Percentiles rank a stretch among this genome's conserved stretches.
Evolutionary conservation across 495 filamentous ascomycete species (phyloP).

Genomic region (Thermothielavioides terrestris): DNA sequence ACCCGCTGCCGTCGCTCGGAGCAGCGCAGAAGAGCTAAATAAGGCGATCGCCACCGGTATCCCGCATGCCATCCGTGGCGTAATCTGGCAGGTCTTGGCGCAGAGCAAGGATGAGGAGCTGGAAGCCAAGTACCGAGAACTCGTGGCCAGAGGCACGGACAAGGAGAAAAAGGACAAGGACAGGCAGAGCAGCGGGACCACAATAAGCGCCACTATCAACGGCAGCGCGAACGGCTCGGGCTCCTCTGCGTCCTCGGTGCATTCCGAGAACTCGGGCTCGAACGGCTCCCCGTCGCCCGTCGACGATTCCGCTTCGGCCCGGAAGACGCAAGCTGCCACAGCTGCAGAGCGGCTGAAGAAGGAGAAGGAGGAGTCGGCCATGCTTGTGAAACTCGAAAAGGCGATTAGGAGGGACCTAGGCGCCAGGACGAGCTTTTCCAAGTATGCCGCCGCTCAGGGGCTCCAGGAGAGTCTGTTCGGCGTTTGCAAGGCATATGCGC

Average conservation of each 20-base stretch:
- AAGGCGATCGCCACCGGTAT: slow-evolving; percentile 88
- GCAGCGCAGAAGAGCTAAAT: slow-evolving; percentile 80
- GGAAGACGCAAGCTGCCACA: slow-evolving; percentile 57
- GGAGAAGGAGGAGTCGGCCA: slow-evolving; percentile 63
- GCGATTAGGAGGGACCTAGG: slow-evolving; percentile 82
- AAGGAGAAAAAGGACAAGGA: slow-evolving; percentile 69
- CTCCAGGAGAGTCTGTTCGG: slow-evolving; percentile 93
- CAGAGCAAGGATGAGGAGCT: slow-evolving; percentile 88
- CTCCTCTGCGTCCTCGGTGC: slow-evolving; percentile 74
- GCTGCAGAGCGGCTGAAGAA: slow-evolving; percentile 63
- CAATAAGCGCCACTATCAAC: slow-evolving; percentile 32
- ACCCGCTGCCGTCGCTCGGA: slow-evolving; percentile 71
- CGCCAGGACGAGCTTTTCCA: slow-evolving; percentile 89
- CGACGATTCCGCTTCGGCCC: slow-evolving; percentile 55
- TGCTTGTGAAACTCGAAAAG: slow-evolving; percentile 79
- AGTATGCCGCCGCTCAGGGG: slow-evolving; percentile 77
- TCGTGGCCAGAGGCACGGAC: slow-evolving; percentile 72
- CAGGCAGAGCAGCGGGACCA: slow-evolving; percentile 42
- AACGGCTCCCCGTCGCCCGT: slow-evolving; percentile 49
- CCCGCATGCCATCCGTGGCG: slow-evolving; percentile 85
- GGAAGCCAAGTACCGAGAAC: slow-evolving; percentile 77
- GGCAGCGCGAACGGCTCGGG: slow-evolving; percentile 51
- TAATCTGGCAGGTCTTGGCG: slow-evolving; percentile 95
- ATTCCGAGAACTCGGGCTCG: slow-evolving; percentile 68
- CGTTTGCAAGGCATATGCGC: slow-evolving; percentile 92